These are phyloP conservation scores for Solanum medicagineum DNA, from an alignment of 257 asterid species.

Conservation along the genomic window DNA sequence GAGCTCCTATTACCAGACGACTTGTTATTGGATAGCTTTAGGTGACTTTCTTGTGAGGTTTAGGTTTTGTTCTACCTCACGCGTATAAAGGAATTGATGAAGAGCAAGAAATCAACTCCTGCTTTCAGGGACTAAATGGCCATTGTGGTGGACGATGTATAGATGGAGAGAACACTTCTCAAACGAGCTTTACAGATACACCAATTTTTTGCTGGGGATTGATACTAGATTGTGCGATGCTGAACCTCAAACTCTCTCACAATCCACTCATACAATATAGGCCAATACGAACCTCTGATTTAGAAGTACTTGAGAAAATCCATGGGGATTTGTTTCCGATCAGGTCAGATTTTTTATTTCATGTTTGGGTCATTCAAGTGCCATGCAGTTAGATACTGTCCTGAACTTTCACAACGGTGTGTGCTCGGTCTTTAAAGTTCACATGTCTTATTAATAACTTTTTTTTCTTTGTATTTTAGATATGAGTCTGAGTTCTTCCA, in stretches of 20 bases:
- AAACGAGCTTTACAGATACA: conserved; percentile 15
- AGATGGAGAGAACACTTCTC: conserved; percentile 46
- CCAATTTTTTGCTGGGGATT: conserved; percentile 49
- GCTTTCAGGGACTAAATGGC: conserved; percentile 41
- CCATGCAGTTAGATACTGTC: neutral
- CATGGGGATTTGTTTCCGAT: conserved; percentile 85
- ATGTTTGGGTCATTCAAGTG: neutral
- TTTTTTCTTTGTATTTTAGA: conserved; percentile 25
- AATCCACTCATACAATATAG: conserved; percentile 57
- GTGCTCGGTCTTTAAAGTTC: neutral
- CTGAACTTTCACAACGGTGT: neutral
- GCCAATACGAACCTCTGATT: conserved; percentile 64
- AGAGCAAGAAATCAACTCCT: neutral
- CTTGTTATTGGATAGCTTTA: neutral
- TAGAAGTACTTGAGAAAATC: conserved; percentile 57
- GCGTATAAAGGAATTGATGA: neutral
- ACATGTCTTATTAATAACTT: conserved; percentile 2
- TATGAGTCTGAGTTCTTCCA: conserved; percentile 88
- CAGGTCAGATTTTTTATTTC: conserved; percentile 37
- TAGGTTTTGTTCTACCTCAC: neutral
- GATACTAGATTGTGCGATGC: conserved; percentile 44
- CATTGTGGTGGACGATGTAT: conserved; percentile 30
- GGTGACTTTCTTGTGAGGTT: neutral
- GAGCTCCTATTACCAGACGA: neutral
- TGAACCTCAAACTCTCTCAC: conserved; percentile 36